Evolutionary conservation across 163 green algal species (phyloP).

Genomic region (Scenedesmus sp.): DNA sequence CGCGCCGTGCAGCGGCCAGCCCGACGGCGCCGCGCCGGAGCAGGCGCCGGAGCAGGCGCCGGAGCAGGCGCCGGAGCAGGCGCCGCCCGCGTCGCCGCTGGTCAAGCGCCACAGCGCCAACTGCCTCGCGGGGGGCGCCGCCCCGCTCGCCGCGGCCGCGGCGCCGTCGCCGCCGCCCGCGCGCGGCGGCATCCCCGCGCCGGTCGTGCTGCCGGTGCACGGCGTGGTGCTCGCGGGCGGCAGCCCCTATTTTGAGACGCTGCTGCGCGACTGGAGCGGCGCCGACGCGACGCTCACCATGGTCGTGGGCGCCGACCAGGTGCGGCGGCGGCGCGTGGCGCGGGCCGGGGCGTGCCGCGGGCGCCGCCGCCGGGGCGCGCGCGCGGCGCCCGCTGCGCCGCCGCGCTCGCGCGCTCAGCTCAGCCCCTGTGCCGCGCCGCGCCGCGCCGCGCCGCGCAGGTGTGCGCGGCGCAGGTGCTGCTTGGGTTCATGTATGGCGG

Average conservation of each 20-base stretch:
- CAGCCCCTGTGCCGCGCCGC: neutral
- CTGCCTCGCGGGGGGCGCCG: neutral
- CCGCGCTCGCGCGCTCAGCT: neutral
- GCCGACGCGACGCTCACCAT: slow-evolving; percentile 15
- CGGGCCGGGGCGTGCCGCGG: no score
- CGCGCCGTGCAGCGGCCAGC: slow-evolving; percentile 5
- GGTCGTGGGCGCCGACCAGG: slow-evolving; percentile 38
- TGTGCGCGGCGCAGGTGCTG: neutral
- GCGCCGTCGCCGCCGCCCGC: neutral
- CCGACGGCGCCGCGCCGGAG: neutral
- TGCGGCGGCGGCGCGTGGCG: slow-evolving; percentile 15
- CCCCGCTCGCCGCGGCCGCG: no score
- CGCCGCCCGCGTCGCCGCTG: neutral
- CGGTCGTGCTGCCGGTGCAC: slow-evolving; percentile 19
- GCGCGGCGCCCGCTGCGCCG: no score
- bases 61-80: no score
- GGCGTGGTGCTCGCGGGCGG: slow-evolving; percentile 31
- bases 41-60: slow-evolving; percentile 26
- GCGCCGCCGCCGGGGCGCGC: no score
- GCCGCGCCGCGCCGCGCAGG: neutral
- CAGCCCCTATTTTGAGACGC: slow-evolving; percentile 30
- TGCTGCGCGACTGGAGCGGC: slow-evolving; percentile 38
- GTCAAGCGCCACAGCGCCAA: slow-evolving; percentile 5
- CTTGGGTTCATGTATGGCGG: slow-evolving; percentile 35
- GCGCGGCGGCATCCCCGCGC: neutral